Evolutionary conservation across 805 yeast species (phyloP), one percentile per base, ranked within the genome.

Genomic region (Ogataea glucozyma): DNA sequence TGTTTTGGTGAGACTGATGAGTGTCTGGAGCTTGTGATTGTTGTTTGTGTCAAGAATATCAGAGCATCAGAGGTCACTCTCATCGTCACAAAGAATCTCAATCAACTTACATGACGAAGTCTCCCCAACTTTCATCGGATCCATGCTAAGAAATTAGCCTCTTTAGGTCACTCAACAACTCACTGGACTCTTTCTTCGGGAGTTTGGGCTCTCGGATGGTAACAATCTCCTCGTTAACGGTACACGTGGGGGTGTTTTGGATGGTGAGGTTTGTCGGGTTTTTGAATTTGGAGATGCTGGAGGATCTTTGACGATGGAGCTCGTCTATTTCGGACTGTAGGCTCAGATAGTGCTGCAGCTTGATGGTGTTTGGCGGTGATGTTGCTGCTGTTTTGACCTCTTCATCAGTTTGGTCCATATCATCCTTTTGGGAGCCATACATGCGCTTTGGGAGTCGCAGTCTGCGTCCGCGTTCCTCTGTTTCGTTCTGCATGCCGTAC

Each of bases 321-420:
- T 58, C 56, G 16, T 60, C 56, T 12, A 60, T 46, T 17, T 62
- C 61, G 6, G 41, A 44, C 38, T 61, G 62, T 7, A 62, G 29
- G 30, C 41, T 46, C 18, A 57, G 39, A 31, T 61, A 57, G 33
- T 62, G 66, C 13, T 51, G 56, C 13, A 54, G 31, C 37, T 62
- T 60, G 23, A 44, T 21, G 4, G 55, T 47, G 19, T 26, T 39
- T 13, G 23, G 3, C 19, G 26, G 12, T 13, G 18, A 9, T 20
- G 16, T 9, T 20, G 36, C 13, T 14, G 9, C 17, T 8, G 16
- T 18, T 12, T 9, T 4, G 13, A 7, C 16, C 31, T 27, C 16
- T 27, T n/a, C 17, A n/a, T 31, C 22, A 10, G 13, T 11, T 17
- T 18, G 23, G n/a, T 43, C 38, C 13, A 19, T 22, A 3, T 41